A percentile compares a stretch with the other conserved stretches of the same genome.
Conservation (phyloP, 345 rosid species). For the Noccaea caerulescens region DNA sequence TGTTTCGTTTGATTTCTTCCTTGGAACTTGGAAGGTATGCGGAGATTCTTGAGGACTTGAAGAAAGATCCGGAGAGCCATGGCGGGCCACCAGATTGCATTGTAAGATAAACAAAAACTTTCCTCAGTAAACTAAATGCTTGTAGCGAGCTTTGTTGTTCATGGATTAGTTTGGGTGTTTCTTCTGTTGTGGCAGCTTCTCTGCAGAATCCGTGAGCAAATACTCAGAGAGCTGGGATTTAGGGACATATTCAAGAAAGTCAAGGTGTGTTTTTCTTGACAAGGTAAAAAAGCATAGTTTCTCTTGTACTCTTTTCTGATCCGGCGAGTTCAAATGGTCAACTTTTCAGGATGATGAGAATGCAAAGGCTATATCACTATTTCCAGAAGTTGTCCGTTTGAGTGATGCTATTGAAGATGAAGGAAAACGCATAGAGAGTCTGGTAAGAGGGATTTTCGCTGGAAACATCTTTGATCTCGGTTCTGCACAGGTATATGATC, state of each 20-base stretch:
- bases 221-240: slow-evolving; percentile 93
- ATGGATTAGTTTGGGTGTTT: slow-evolving; percentile 17
- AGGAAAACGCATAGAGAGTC: slow-evolving; percentile 66
- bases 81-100: slow-evolving; percentile 94
- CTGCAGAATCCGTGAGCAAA: slow-evolving; percentile 82
- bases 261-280: slow-evolving; percentile 55
- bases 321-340: slow-evolving; percentile 14
- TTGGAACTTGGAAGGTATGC: slow-evolving; percentile 56
- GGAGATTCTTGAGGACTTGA: slow-evolving; percentile 83
- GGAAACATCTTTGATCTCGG: slow-evolving; percentile 98
- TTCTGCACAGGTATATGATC: slow-evolving; percentile 80
- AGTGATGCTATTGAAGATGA: slow-evolving; percentile 78
- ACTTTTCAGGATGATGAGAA: slow-evolving; percentile 84
- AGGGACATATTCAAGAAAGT: slow-evolving; percentile 97
- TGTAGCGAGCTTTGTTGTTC: slow-evolving; percentile 23
- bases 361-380: slow-evolving; percentile 91
- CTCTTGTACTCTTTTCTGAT: slow-evolving; percentile 20
- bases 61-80: slow-evolving; percentile 96
- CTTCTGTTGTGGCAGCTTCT: slow-evolving; percentile 59
- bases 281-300: neutral
- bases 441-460: slow-evolving; percentile 88
- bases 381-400: slow-evolving; percentile 68
- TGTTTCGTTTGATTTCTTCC: neutral
- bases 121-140: neutral
- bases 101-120: slow-evolving; percentile 49